phyloP scores from a whole-genome alignment of 1,284 basidiomycete species.

The Tylopilus sp. region DNA sequence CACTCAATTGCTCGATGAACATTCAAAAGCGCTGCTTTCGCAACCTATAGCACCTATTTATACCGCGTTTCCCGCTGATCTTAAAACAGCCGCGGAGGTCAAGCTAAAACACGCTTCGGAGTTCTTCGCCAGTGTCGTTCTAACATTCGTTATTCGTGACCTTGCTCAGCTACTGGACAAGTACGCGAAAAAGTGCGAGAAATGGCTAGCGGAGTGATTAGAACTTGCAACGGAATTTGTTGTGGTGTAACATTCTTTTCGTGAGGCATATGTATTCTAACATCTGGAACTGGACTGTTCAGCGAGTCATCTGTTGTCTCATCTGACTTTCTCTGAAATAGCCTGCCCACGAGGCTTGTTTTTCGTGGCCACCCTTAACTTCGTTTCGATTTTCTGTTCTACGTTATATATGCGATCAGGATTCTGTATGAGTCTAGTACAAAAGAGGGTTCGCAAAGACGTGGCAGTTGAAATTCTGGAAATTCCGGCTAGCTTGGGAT shows the following conservation, averaged over 20 bases:
- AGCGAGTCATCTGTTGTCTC: slow-evolving; percentile 29
- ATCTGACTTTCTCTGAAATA: slow-evolving; percentile 22
- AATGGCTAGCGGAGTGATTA: slow-evolving; percentile 73
- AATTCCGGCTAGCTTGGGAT: slow-evolving; percentile 11
- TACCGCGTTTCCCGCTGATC: slow-evolving; percentile 58
- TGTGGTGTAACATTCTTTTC: slow-evolving; percentile 30
- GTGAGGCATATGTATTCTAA: slow-evolving; percentile 38
- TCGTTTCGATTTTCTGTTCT: slow-evolving; percentile 18
- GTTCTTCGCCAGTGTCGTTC: slow-evolving; percentile 85
- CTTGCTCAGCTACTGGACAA: slow-evolving; percentile 84
- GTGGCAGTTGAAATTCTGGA: neutral
- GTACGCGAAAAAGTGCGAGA: slow-evolving; percentile 85
- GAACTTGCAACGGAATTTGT: slow-evolving; percentile 23
- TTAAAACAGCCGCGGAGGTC: slow-evolving; percentile 63
- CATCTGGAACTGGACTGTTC: slow-evolving; percentile 37
- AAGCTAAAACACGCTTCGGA: slow-evolving; percentile 79
- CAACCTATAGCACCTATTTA: slow-evolving; percentile 67
- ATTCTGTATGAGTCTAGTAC: slow-evolving; percentile 7
- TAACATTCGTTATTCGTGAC: slow-evolving; percentile 88
- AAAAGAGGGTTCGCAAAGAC: neutral
- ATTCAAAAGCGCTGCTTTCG: slow-evolving; percentile 68
- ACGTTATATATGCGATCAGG: slow-evolving; percentile 11
- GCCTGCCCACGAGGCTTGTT: slow-evolving; percentile 11
- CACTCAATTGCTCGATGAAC: slow-evolving; percentile 81
- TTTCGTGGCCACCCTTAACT: slow-evolving; percentile 13